phyloP scores from a whole-genome alignment of 371 early-diverging fungal species.

The Circinella minor region DNA sequence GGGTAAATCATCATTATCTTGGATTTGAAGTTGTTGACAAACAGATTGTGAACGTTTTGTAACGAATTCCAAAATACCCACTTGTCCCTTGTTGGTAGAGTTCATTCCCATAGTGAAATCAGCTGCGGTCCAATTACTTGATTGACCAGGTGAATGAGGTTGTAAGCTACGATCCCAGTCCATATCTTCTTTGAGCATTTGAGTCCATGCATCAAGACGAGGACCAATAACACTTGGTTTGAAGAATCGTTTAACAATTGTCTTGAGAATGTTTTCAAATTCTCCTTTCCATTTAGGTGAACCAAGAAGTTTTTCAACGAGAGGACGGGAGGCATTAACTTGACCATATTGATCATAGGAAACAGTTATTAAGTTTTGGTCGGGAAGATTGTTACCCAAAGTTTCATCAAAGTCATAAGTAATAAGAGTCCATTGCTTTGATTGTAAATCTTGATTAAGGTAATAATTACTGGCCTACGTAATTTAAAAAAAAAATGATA shows the following conservation, averaged over 20 bases:
- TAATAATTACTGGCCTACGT: conserved; percentile 54
- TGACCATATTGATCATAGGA: conserved; percentile 47
- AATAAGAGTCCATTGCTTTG: conserved; percentile 56
- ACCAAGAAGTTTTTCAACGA: conserved; percentile 43
- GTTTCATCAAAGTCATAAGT: conserved; percentile 65
- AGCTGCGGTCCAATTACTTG: conserved; percentile 37
- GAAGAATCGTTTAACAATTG: conserved; percentile 55
- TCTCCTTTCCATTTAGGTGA: conserved; percentile 47
- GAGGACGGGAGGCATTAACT: conserved; percentile 38
- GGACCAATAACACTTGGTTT: conserved; percentile 54
- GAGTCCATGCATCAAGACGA: conserved; percentile 49
- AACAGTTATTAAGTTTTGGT: conserved; percentile 20
- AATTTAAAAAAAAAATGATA: not conserved
- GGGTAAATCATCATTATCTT: conserved; percentile 45
- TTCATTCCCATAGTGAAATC: conserved; percentile 50
- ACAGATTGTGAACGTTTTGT: conserved; percentile 33
- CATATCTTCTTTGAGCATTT: conserved; percentile 58
- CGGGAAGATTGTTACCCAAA: conserved; percentile 39
- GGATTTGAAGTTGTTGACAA: conserved; percentile 36
- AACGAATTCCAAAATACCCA: conserved; percentile 40
- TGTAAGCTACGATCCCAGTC: conserved; percentile 51
- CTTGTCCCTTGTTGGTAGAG: conserved; percentile 25
- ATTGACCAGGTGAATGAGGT: conserved; percentile 49
- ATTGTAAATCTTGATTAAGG: conserved; percentile 47
- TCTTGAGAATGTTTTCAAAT: conserved; percentile 55